Conservation (phyloP, 352 stramenopile genomes). For the Globisporangium spinosum region DNA sequence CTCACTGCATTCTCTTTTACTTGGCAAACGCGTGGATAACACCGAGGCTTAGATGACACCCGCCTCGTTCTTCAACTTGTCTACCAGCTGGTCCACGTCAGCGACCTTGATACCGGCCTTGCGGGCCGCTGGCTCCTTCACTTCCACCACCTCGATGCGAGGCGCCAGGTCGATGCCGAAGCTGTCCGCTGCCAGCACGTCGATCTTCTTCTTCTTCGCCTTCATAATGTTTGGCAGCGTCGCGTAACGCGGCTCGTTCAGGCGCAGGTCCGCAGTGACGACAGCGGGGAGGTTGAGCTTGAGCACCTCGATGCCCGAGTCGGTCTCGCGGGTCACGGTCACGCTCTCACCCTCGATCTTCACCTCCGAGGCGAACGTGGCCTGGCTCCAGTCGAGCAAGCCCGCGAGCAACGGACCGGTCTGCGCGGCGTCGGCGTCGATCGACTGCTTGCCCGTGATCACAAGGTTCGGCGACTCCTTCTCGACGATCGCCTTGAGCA, state of each 20-base stretch:
- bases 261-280: constrained; percentile 96
- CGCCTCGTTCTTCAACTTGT: constrained; percentile 96
- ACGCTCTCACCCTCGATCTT: constrained; percentile 53
- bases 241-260: constrained; percentile 99
- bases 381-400: constrained; percentile 96
- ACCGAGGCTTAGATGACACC: constrained; percentile 71
- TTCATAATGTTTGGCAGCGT: constrained; percentile 99
- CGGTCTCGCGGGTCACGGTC: constrained; percentile 93
- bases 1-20: neutral
- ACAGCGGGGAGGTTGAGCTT: constrained; percentile 91
- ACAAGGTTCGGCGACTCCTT: constrained; percentile 93
- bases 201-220: constrained; percentile 92
- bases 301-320: constrained; percentile 90
- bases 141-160: constrained; percentile 70
- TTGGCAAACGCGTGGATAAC: neutral
- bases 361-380: constrained; percentile 96
- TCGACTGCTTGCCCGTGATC: constrained; percentile 97
- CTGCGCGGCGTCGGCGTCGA: constrained; percentile 82
- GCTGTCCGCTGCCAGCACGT: constrained; percentile 66
- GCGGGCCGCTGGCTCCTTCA: constrained; percentile 91
- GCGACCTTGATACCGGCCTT: constrained; percentile 95
- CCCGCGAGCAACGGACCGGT: constrained; percentile 94
- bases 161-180: constrained; percentile 71
- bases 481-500: constrained; percentile 94
- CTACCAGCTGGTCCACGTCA: constrained; percentile 92